Evolutionary conservation across 2,329 filamentous ascomycete species (phyloP).

Genomic region (Fusarium illudens): DNA sequence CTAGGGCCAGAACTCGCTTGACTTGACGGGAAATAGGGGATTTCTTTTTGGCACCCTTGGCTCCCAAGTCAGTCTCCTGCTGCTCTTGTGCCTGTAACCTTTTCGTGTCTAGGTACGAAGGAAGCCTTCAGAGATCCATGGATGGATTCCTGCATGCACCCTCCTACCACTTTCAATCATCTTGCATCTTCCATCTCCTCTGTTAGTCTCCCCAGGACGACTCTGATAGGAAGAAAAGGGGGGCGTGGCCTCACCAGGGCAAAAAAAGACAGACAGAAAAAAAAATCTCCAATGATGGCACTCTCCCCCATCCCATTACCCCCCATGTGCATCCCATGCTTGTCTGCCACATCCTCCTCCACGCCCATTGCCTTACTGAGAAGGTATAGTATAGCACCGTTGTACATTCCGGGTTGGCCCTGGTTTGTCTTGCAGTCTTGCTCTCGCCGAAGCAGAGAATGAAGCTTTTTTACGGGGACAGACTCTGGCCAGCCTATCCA

Average conservation of each 20-base stretch:
- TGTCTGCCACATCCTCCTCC: slow-evolving; percentile 13
- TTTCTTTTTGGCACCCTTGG: background rate
- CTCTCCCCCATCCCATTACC: slow-evolving; percentile 1
- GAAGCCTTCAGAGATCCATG: slow-evolving; percentile 1
- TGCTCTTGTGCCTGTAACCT: slow-evolving; percentile 4
- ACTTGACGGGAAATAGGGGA: background rate
- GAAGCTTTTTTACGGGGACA: slow-evolving; percentile 13
- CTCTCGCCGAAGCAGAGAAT: slow-evolving; percentile 25
- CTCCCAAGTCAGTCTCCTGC: background rate
- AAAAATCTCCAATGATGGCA: background rate
- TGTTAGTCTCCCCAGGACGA: background rate
- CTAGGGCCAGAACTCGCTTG: background rate
- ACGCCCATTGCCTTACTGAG: slow-evolving; percentile 15
- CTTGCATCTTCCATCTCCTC: slow-evolving; percentile 8
- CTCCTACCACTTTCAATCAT: slow-evolving; percentile 2
- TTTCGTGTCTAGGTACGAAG: background rate
- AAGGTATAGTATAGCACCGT: background rate
- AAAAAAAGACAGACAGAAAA: background rate
- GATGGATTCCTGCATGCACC: background rate
- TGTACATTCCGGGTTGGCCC: background rate
- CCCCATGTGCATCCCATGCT: slow-evolving; percentile 19
- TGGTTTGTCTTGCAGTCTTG: slow-evolving; percentile 10
- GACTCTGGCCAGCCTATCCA: background rate
- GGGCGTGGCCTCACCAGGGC: slow-evolving; percentile 10
- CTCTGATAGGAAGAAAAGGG: background rate